Evolutionary conservation across 2,329 filamentous ascomycete species (phyloP).

Genomic region (Aureobasidium pullulans): DNA sequence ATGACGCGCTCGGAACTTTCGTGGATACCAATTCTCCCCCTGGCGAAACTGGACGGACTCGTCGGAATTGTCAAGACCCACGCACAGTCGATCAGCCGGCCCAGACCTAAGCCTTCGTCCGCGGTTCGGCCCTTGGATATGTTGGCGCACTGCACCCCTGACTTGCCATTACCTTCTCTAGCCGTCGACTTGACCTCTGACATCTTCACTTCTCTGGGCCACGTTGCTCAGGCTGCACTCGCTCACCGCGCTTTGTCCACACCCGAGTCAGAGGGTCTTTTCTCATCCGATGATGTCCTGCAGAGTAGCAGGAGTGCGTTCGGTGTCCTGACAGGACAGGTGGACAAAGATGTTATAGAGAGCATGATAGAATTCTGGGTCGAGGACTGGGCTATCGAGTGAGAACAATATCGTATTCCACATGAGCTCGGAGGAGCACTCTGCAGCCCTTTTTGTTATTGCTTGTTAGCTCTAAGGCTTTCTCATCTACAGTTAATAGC

Average conservation of each 20-base stretch:
- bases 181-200: slow-evolving; percentile 22
- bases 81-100: slow-evolving; percentile 1
- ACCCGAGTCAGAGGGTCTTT: not conserved
- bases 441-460: not conserved
- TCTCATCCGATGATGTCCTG: not conserved
- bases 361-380: slow-evolving; percentile 34
- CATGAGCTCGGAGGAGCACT: not conserved
- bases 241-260: not conserved
- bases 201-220: slow-evolving; percentile 20
- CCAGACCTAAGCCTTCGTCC: slow-evolving; percentile 11
- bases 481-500: slow-evolving; percentile 3
- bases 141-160: slow-evolving; percentile 21
- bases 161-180: slow-evolving; percentile 20
- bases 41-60: slow-evolving; percentile 19
- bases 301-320: slow-evolving; percentile 10
- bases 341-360: slow-evolving; percentile 25
- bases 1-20: slow-evolving; percentile 18
- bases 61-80: slow-evolving; percentile 20
- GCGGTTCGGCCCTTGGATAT: slow-evolving; percentile 17
- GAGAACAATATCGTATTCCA: too few species aligned
- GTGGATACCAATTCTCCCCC: slow-evolving; percentile 22
- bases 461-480: not conserved
- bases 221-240: slow-evolving; percentile 17
- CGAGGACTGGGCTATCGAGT: slow-evolving; percentile 26
- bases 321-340: slow-evolving; percentile 26